These are phyloP conservation scores for Colletotrichum sp. DNA, from an alignment of 2,329 filamentous ascomycete genomes.

Conservation along the genomic window DNA sequence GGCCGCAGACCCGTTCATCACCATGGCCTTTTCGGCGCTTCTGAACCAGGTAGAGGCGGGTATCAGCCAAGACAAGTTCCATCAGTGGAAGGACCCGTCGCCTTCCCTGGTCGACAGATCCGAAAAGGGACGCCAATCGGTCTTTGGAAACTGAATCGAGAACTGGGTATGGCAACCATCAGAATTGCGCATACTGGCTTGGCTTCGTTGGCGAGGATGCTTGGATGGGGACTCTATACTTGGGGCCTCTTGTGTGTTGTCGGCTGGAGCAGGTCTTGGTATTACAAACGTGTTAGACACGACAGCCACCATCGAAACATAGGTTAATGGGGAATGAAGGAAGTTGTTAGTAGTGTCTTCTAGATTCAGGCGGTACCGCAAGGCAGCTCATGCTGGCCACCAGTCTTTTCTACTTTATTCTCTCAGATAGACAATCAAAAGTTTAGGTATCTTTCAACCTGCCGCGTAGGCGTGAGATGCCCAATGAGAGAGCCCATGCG, in stretches of 20 bases:
- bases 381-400: background rate
- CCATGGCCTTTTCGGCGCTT: constrained; percentile 42
- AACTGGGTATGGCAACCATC: background rate
- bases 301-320: background rate
- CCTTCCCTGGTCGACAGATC: background rate
- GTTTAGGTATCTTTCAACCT: background rate
- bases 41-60: constrained; percentile 12
- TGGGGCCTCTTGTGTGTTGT: constrained; percentile 7
- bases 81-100: constrained; percentile 5
- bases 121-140: background rate
- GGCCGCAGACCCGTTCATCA: constrained; percentile 46
- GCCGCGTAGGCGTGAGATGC: background rate
- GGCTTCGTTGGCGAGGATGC: constrained; percentile 7
- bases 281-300: background rate
- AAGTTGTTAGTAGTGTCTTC: constrained; percentile 5
- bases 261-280: constrained; percentile 1
- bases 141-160: constrained; percentile 6
- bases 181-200: background rate
- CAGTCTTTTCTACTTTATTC: constrained; percentile 17
- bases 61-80: background rate
- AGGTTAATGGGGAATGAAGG: constrained; percentile 5
- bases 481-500: background rate
- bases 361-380: background rate
- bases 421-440: constrained; percentile 17
- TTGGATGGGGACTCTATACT: constrained; percentile 22